A percentile compares a stretch with the other conserved stretches of the same genome.
Evolutionary conservation across 805 yeast species (phyloP).

Genomic region (Torulaspora delbrueckii): DNA sequence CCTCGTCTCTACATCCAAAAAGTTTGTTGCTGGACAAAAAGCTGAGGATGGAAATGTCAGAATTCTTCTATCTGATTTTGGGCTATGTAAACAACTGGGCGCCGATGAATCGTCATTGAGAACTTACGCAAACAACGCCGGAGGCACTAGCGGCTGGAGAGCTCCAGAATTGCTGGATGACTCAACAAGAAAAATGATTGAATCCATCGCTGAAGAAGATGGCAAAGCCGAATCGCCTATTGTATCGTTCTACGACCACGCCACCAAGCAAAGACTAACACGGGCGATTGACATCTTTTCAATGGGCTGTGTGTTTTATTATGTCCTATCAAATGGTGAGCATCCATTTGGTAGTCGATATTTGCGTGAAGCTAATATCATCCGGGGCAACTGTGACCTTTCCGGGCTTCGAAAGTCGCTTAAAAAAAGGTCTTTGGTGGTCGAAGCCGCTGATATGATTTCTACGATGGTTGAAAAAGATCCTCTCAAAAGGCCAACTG

Average conservation of each 20-base stretch:
- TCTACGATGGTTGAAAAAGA: constrained; percentile 62
- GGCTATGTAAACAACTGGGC: constrained; percentile 87
- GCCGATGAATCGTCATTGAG: constrained; percentile 89
- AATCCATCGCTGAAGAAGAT: constrained; percentile 26
- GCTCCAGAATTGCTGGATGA: constrained; percentile 76
- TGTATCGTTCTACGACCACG: constrained; percentile 35
- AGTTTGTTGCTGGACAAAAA: constrained; percentile 21
- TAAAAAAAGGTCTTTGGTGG: constrained; percentile 27
- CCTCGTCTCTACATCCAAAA: constrained; percentile 67
- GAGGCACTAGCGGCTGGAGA: constrained; percentile 98
- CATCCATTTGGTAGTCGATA: constrained; percentile 97
- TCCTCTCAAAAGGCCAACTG: constrained; percentile 69
- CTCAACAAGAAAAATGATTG: constrained; percentile 13
- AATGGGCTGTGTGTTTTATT: constrained; percentile 89
- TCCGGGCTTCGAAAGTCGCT: constrained; percentile 36
- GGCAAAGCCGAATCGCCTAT: constrained; percentile 3
- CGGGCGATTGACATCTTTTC: constrained; percentile 92
- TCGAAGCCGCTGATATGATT: constrained; percentile 72
- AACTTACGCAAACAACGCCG: constrained; percentile 80
- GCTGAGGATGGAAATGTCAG: constrained; percentile 46
- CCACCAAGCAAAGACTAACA: constrained; percentile 59
- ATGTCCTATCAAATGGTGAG: constrained; percentile 70
- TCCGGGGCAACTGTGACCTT: constrained; percentile 57
- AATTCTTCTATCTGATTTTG: constrained; percentile 88
- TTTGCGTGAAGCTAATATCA: constrained; percentile 81